phyloP scores from a whole-genome alignment of 805 yeast species.

The Phaffomyces thermotolerans region DNA sequence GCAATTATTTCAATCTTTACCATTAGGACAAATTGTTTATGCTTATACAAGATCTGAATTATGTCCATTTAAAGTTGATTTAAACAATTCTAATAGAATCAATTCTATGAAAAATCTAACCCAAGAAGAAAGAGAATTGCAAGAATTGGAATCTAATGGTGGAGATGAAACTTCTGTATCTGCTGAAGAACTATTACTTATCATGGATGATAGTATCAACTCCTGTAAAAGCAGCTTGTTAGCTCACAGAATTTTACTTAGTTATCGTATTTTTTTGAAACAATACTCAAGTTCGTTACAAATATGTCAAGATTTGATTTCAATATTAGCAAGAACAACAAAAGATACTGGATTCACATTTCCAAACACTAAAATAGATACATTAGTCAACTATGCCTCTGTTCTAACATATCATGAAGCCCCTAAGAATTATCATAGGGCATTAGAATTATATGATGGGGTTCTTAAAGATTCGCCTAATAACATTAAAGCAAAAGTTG shows the following conservation, averaged over 20 bases:
- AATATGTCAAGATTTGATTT: slow-evolving; percentile 53
- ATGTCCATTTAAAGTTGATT: slow-evolving; percentile 42
- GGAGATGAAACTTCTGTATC: slow-evolving; percentile 22
- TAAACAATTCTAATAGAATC: slow-evolving; percentile 11
- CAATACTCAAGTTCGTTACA: slow-evolving; percentile 60
- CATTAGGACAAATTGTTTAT: slow-evolving; percentile 53
- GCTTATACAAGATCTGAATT: slow-evolving; percentile 62
- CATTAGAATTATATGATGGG: slow-evolving; percentile 61
- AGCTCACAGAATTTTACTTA: slow-evolving; percentile 58
- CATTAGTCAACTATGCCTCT: slow-evolving; percentile 62
- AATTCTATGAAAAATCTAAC: slow-evolving; percentile 10
- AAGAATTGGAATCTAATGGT: slow-evolving; percentile 19
- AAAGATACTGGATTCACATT: slow-evolving; percentile 42
- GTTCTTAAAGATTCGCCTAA: slow-evolving; percentile 41
- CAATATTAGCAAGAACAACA: slow-evolving; percentile 41
- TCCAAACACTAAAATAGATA: slow-evolving; percentile 45
- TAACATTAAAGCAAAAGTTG: slow-evolving; percentile 61
- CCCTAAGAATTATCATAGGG: slow-evolving; percentile 77
- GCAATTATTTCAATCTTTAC: slow-evolving; percentile 48
- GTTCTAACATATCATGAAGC: slow-evolving; percentile 82
- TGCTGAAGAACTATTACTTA: slow-evolving; percentile 44
- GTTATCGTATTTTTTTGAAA: slow-evolving; percentile 49
- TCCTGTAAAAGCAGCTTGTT: slow-evolving; percentile 42
- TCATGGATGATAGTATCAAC: slow-evolving; percentile 45
- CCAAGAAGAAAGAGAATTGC: slow-evolving; percentile 22